A percentile compares a stretch with the other conserved stretches of the same genome.
phyloP scores from a whole-genome alignment of 139 green algal species.

The Micractinium conductrix region DNA sequence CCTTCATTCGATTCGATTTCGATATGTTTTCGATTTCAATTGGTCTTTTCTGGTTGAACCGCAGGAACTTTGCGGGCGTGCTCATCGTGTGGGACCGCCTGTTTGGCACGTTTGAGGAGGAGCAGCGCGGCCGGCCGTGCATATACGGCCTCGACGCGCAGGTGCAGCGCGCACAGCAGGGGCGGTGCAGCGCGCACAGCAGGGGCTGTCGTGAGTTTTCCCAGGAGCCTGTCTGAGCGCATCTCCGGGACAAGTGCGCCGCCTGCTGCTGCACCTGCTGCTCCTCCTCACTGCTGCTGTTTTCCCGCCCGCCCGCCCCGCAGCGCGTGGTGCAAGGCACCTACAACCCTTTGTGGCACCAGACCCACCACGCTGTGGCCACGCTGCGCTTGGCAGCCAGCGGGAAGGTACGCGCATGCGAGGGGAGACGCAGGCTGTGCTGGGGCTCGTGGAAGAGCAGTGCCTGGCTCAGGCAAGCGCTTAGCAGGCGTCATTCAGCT shows the following conservation, averaged over 20 bases:
- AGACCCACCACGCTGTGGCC: slow-evolving; percentile 28
- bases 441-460: too few relatives aligned
- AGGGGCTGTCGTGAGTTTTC: too few relatives aligned
- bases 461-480: too few relatives aligned
- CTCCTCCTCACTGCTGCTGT: not conserved
- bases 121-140: slow-evolving; percentile 3
- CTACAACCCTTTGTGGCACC: slow-evolving; percentile 47
- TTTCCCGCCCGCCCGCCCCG: too few relatives aligned
- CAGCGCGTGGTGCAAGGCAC: slow-evolving; percentile 31
- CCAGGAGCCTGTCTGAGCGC: too few relatives aligned
- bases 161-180: not conserved
- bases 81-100: slow-evolving; percentile 51
- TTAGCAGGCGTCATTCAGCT: too few relatives aligned
- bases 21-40: too few relatives aligned
- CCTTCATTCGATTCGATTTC: too few relatives aligned
- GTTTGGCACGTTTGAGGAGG: slow-evolving; percentile 45
- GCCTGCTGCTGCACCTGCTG: not conserved
- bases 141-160: slow-evolving; percentile 41
- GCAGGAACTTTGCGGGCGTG: slow-evolving; percentile 37
- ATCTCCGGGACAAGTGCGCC: too few relatives aligned
- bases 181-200: too few relatives aligned
- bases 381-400: slow-evolving; percentile 17
- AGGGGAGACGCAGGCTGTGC: too few relatives aligned
- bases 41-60: too few relatives aligned
- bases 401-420: slow-evolving; percentile 22